Evolutionary conservation across 805 yeast genomes (phyloP).

Genomic region (Candida nitratophila): DNA sequence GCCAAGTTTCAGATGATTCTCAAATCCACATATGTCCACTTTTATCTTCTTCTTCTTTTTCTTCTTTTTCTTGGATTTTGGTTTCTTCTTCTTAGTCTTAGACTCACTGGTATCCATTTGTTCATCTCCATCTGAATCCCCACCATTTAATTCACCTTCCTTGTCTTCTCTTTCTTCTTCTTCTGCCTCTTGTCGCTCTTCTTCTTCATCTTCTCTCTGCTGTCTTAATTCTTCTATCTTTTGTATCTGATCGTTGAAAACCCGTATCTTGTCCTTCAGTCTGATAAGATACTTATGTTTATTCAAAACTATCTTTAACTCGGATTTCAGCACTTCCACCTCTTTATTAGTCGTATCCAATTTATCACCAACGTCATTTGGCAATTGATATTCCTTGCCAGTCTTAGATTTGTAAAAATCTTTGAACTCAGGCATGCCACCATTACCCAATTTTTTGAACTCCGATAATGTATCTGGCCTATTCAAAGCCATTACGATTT

Average conservation of each 20-base stretch:
- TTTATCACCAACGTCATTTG: not conserved
- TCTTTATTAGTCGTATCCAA: not conserved
- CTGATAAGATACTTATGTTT: conserved; percentile 13
- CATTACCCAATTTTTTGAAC: conserved; percentile 26
- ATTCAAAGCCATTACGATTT: conserved; percentile 11
- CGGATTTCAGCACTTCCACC: not conserved
- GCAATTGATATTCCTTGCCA: not conserved
- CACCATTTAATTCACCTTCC: conserved; percentile 12
- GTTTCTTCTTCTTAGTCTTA: no score
- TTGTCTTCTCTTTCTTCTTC: conserved; percentile 8
- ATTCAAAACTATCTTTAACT: conserved; percentile 3
- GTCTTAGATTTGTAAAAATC: conserved; percentile 9
- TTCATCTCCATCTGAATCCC: no score
- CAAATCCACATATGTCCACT: conserved; percentile 50
- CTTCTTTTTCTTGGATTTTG: conserved; percentile 15
- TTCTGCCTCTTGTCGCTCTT: conserved; percentile 5
- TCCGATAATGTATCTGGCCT: conserved; percentile 10
- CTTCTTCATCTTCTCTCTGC: conserved; percentile 1
- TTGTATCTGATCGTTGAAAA: conserved; percentile 1
- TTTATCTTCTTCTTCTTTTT: conserved; percentile 25
- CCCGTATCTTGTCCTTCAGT: conserved; percentile 16
- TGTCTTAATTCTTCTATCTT: not conserved
- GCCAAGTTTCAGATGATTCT: conserved; percentile 16
- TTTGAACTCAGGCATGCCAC: conserved; percentile 33
- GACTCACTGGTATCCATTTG: no score